phyloP scores from a whole-genome alignment of 2,329 filamentous ascomycete genomes.

The Beauveria varroae region DNA sequence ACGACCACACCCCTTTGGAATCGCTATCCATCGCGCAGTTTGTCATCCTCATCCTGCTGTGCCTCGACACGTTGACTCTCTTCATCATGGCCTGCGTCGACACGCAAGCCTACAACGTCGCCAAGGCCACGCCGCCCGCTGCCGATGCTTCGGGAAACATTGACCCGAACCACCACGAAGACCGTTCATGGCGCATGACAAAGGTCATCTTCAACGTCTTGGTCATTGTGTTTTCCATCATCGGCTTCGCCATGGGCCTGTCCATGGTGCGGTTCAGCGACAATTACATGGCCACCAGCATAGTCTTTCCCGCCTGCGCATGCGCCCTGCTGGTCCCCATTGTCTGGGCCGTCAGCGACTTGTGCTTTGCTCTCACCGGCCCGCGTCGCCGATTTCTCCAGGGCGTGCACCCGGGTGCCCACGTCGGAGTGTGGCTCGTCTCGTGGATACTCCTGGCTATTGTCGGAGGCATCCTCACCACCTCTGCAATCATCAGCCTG shows the following conservation, averaged over 20 bases:
- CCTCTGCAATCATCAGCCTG: conserved; percentile 3
- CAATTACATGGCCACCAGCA: neutral
- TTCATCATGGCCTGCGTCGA: neutral
- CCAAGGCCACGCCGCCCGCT: neutral
- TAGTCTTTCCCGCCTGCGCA: conserved; percentile 2
- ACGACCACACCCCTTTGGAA: neutral
- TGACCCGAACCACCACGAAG: neutral
- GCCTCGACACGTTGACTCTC: neutral
- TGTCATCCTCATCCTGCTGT: neutral
- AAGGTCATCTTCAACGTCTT: conserved; percentile 24
- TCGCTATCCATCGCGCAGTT: neutral
- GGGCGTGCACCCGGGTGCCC: conserved; percentile 36
- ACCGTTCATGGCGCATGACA: conserved; percentile 19
- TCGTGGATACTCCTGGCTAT: conserved; percentile 30
- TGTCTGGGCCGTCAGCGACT: conserved; percentile 31
- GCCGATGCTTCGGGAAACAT: neutral
- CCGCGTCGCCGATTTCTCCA: conserved; percentile 22
- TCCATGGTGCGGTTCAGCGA: conserved; percentile 13
- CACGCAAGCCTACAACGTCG: neutral
- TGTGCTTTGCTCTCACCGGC: conserved; percentile 24
- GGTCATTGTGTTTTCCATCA: conserved; percentile 20
- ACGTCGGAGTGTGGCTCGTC: conserved; percentile 35
- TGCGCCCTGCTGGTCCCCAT: conserved; percentile 19
- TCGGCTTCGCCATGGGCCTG: conserved; percentile 22
- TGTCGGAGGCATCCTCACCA: conserved; percentile 17